Evolutionary conservation across 2,329 filamentous ascomycete species (phyloP), one percentile per base, ranked within the genome.

Genomic region (Sporothrix brunneoviolacea): DNA sequence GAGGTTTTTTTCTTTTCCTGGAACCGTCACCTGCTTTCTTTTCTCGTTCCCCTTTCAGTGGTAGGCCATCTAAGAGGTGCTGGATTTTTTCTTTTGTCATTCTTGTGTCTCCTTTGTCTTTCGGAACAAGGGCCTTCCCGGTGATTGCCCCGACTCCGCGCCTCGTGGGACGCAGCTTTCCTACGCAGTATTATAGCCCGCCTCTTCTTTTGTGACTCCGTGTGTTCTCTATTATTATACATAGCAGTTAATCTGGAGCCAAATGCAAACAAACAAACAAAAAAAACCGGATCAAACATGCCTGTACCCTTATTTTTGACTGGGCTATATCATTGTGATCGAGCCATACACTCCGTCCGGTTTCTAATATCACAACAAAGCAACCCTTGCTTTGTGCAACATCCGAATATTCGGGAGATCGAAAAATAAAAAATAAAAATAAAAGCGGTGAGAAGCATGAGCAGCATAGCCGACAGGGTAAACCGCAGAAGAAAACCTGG

Each of bases 181-280:
- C 24, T 28, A 6, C 24, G 5, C 6, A 28, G n/a, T n/a, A 28
- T 5, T 28, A 28, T 10, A 5, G 24, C 32, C 21, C 21, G 21
- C 38, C 38, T 40, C 38, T 40, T 40, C 38, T 35, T 24, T 40
- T 24, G 38, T 24, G 21, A 24, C 38, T 40, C 19, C 19, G 18
- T 24, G 8, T 18, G 16, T n/a, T n/a, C n/a, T n/a, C 36, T 24
- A 4, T 40, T 40, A 10, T 40, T 35, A 6, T 7, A 35, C n/a
- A 40, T 70, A 70, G 62, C 69, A 70, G 65, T 67, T 70, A 69
- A 70, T 70, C 49, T 60, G 59, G 68, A 66, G 19, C 38, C 38
- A 40, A 40, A 40, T n/a, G 24, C 48, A 39, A 48, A 42, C 47
- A 52, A 48, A 40, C 18, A 19, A 9, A 27, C 16, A 24, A 40